These are phyloP conservation scores for Leucogyrophana mollusca DNA, from an alignment of 768 basidiomycete genomes.

Conservation along the genomic window DNA sequence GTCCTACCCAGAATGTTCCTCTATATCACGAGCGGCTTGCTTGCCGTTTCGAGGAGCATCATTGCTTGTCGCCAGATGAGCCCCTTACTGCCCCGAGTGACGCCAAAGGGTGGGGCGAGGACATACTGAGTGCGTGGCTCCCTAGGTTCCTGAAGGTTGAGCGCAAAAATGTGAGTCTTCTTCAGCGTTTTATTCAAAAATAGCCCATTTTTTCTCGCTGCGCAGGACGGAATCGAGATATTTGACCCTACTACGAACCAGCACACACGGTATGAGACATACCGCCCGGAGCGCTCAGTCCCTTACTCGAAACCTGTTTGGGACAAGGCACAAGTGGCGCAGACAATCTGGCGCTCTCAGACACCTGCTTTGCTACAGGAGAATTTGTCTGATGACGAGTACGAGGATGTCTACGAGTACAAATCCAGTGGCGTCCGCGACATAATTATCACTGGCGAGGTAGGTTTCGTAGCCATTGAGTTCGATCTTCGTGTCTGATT, in stretches of 20 bases:
- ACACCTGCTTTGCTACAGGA: constrained; percentile 13
- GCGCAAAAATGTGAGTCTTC: constrained; percentile 30
- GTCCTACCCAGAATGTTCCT: constrained; percentile 17
- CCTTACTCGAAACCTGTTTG: constrained; percentile 36
- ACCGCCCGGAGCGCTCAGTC: constrained; percentile 34
- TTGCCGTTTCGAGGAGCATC: constrained; percentile 44
- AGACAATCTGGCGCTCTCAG: constrained; percentile 20
- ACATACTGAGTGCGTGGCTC: constrained; percentile 49
- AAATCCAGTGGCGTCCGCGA: constrained; percentile 43
- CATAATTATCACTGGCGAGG: constrained; percentile 52
- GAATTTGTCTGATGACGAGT: constrained; percentile 35
- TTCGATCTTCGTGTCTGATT: neutral
- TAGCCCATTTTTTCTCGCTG: neutral
- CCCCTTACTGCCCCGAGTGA: constrained; percentile 35
- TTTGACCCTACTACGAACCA: constrained; percentile 39
- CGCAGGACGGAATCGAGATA: constrained; percentile 41
- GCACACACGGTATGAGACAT: constrained; percentile 45
- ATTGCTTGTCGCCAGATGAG: constrained; percentile 39
- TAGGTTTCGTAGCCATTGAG: constrained; percentile 19
- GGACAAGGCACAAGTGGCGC: constrained; percentile 25
- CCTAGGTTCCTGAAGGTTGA: constrained; percentile 36
- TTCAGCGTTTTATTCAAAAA: neutral
- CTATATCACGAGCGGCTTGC: constrained; percentile 38
- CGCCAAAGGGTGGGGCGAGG: constrained; percentile 34
- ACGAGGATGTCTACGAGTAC: constrained; percentile 38